Conservation (phyloP, 2,329 filamentous ascomycete genomes). For the Erysiphe neolycopersici region DNA sequence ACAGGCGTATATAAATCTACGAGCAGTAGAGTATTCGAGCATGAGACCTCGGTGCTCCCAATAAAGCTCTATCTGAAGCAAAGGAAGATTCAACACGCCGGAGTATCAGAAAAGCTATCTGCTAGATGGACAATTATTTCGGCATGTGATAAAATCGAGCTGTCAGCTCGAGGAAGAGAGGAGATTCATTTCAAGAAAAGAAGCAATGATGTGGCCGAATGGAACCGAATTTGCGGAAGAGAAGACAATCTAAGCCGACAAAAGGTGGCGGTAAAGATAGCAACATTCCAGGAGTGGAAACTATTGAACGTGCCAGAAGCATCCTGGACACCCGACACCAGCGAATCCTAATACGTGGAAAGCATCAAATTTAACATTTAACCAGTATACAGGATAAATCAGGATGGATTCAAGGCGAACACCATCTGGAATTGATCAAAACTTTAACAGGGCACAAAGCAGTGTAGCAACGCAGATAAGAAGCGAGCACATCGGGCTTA, state of each 20-base stretch:
- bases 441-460: background rate
- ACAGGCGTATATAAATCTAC: background rate
- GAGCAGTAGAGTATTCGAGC: background rate
- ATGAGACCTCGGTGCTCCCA: background rate
- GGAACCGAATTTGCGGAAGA: background rate
- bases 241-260: background rate
- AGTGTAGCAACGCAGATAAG: background rate
- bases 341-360: background rate
- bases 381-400: background rate
- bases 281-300: background rate
- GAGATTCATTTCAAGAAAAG: background rate
- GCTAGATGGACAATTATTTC: background rate
- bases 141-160: background rate
- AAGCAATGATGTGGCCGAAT: background rate
- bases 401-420: background rate
- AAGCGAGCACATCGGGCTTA: background rate
- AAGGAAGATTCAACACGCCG: background rate
- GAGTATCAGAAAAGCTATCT: background rate
- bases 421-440: background rate
- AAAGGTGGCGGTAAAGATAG: background rate
- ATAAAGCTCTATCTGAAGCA: background rate
- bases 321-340: background rate
- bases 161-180: background rate
- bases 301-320: background rate
- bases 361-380: background rate